These are phyloP conservation scores for Cornus kousa DNA, from an alignment of 148 eudicot species.

Conservation along the genomic window DNA sequence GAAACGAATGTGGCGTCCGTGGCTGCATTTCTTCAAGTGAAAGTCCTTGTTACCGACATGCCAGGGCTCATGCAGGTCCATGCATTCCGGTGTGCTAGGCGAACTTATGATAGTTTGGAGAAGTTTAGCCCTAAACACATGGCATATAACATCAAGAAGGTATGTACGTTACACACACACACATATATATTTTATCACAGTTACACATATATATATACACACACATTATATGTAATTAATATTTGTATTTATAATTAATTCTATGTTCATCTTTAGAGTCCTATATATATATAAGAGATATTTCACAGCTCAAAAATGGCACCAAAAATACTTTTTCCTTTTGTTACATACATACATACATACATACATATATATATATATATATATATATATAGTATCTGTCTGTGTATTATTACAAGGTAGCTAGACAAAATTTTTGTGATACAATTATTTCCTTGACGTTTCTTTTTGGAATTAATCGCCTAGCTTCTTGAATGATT, in stretches of 20 bases:
- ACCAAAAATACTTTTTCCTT: too few relatives aligned
- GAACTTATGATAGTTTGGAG: conserved; percentile 72
- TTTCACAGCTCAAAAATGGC: not conserved
- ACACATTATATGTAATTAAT: too few relatives aligned
- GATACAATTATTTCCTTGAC: not conserved
- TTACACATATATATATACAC: too few relatives aligned
- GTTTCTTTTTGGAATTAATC: conserved; percentile 8
- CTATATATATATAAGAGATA: not conserved
- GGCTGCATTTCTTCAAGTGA: conserved; percentile 52
- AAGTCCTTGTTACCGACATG: conserved; percentile 82
- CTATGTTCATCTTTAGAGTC: not conserved
- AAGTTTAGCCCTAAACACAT: conserved; percentile 71
- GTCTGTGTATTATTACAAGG: not conserved
- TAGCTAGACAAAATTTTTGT: not conserved
- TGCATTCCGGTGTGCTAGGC: conserved; percentile 76
- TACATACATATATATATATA: too few relatives aligned
- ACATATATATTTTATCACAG: not conserved
- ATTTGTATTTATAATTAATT: not conserved
- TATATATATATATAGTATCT: too few relatives aligned
- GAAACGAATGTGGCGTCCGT: conserved; percentile 33
- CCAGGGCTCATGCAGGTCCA: conserved; percentile 87
- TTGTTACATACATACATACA: too few relatives aligned
- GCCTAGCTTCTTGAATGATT: not conserved
- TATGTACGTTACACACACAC: not conserved
- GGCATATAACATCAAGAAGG: conserved; percentile 82